Evolutionary conservation across 106 monocot genomes (phyloP).

Genomic region (Acorus gramineus): DNA sequence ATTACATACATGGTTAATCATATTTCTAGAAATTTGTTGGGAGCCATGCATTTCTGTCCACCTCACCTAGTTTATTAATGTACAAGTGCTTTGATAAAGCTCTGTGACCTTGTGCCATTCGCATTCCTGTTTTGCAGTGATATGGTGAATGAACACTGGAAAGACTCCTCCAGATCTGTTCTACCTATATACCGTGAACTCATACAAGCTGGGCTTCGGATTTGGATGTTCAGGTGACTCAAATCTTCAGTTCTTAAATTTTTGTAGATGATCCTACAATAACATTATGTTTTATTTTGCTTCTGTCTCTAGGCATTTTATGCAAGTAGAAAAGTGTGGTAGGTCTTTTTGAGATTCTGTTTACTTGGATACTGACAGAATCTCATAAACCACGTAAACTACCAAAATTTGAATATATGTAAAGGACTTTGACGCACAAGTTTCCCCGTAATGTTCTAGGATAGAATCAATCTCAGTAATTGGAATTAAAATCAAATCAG

Average conservation of each 20-base stretch:
- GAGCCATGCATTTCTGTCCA: neutral
- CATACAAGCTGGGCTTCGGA: conserved; percentile 62
- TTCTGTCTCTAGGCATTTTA: too few relatives aligned
- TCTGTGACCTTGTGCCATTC: neutral
- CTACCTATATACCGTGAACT: conserved; percentile 68
- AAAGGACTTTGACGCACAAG: too few relatives aligned
- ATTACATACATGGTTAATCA: neutral
- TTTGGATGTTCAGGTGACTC: conserved; percentile 95
- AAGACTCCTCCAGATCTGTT: conserved; percentile 67
- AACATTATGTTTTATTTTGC: neutral
- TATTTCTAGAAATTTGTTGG: conserved; percentile 1
- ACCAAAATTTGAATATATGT: too few relatives aligned
- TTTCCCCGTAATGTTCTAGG: too few relatives aligned
- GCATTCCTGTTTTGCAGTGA: conserved; percentile 41
- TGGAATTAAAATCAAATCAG: too few relatives aligned
- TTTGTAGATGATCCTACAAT: neutral
- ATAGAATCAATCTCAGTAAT: too few relatives aligned
- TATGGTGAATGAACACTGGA: conserved; percentile 51
- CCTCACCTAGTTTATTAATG: too few relatives aligned
- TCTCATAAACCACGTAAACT: too few relatives aligned
- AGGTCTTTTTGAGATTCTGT: too few relatives aligned
- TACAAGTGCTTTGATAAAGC: too few relatives aligned
- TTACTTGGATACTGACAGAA: too few relatives aligned
- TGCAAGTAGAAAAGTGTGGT: too few relatives aligned
- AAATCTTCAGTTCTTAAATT: neutral